Percentiles rank a stretch among this genome's conserved stretches.
phyloP scores from a whole-genome alignment of 2,329 filamentous ascomycete genomes.

The Diaporthe sp. region DNA sequence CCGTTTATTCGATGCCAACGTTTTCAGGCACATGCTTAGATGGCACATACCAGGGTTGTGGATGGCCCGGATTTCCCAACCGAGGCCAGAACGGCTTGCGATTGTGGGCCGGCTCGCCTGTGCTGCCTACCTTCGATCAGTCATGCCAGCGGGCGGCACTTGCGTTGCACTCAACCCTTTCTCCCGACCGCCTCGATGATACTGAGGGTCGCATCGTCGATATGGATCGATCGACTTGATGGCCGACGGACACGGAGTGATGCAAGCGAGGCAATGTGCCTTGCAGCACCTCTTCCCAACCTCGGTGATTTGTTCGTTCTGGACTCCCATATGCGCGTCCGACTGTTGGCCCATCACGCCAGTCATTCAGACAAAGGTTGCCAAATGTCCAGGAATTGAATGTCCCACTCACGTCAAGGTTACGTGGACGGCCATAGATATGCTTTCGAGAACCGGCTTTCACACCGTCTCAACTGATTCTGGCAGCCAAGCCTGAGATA shows the following conservation, averaged over 20 bases:
- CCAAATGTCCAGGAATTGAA: background rate
- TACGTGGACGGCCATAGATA: background rate
- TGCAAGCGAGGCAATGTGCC: background rate
- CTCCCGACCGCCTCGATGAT: constrained; percentile 1
- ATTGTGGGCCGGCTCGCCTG: background rate
- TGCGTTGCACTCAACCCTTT: constrained; percentile 30
- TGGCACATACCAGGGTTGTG: background rate
- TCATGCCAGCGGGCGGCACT: constrained; percentile 8
- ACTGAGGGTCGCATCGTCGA: constrained; percentile 15
- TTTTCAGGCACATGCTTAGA: background rate
- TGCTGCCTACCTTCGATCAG: background rate
- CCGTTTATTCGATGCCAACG: constrained; percentile 10
- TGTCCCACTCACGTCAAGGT: background rate
- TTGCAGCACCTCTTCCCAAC: background rate
- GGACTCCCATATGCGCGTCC: background rate
- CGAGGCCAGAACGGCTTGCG: constrained; percentile 3
- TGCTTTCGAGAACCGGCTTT: background rate
- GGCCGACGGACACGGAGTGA: background rate
- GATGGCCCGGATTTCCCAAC: constrained; percentile 6
- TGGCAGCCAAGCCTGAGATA: background rate
- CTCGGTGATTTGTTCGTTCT: background rate
- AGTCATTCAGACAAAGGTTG: background rate
- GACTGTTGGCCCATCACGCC: background rate
- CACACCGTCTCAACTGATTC: background rate
- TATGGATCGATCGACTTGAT: constrained; percentile 1